A percentile compares a stretch with the other conserved stretches of the same genome.
Evolutionary conservation across 1,284 basidiomycete genomes (phyloP).

Genomic region (Kwoniella shivajii): DNA sequence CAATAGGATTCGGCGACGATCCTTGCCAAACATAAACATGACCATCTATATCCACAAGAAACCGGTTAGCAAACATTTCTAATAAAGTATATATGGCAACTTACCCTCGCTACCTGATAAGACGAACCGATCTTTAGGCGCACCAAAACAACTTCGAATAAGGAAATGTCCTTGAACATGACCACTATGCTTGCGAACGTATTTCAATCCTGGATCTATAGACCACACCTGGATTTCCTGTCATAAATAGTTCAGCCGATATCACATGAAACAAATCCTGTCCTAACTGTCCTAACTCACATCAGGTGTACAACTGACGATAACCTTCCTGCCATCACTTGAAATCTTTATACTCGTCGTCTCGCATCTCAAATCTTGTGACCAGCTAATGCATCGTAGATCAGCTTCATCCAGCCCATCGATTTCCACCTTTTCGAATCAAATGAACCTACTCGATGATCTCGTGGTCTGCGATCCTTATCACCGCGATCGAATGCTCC

Average conservation of each 20-base stretch:
- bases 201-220: conserved; percentile 63
- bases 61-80: too few species aligned
- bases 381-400: conserved; percentile 17
- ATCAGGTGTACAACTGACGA: conserved; percentile 84
- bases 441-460: conserved; percentile 38
- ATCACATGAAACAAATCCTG: conserved; percentile 7
- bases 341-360: conserved; percentile 87
- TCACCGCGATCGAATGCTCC: conserved; percentile 43
- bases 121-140: conserved; percentile 84
- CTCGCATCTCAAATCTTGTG: conserved; percentile 58
- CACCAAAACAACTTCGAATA: conserved; percentile 91
- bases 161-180: conserved; percentile 79
- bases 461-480: conserved; percentile 41
- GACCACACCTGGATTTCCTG: conserved; percentile 90
- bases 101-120: conserved; percentile 92
- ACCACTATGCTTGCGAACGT: conserved; percentile 78
- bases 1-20: conserved; percentile 76
- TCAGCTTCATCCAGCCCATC: too few species aligned
- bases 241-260: conserved; percentile 18
- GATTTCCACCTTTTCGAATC: too few species aligned
- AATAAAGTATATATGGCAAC: too few species aligned
- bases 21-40: conserved; percentile 96
- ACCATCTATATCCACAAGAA: conserved; percentile 63
- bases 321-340: conserved; percentile 78
- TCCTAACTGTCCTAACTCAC: conserved; percentile 58